Percentiles rank a stretch among this genome's conserved stretches.
Evolutionary conservation across 2,329 filamentous ascomycete genomes (phyloP).

Genomic region (Aspergillus ustus): DNA sequence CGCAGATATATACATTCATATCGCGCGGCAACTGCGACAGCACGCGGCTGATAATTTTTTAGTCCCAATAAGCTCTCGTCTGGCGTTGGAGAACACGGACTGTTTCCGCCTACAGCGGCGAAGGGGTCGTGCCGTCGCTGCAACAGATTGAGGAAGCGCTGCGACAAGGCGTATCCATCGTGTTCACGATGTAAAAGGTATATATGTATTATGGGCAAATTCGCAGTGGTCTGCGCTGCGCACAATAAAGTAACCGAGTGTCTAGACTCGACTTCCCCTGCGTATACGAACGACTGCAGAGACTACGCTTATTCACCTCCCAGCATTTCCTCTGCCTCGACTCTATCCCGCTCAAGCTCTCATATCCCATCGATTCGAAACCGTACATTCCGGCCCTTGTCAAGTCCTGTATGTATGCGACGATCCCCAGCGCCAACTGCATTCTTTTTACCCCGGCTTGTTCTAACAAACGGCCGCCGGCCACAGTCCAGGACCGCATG

Average conservation of each 20-base stretch:
- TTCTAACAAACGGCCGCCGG: too few relatives aligned
- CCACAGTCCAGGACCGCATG: neutral
- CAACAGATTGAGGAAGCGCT: neutral
- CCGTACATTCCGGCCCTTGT: neutral
- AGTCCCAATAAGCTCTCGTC: neutral
- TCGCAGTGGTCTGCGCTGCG: neutral
- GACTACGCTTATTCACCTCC: neutral
- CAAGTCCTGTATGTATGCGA: neutral
- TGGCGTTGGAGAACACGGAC: neutral
- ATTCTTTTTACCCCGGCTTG: too few relatives aligned
- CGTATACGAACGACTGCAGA: neutral
- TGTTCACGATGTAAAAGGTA: neutral
- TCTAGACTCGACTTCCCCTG: neutral
- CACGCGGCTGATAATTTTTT: neutral
- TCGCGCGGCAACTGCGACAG: too few relatives aligned
- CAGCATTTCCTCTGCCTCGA: neutral
- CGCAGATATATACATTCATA: too few relatives aligned
- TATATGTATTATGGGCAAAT: too few relatives aligned
- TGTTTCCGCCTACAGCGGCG: neutral
- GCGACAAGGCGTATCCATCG: neutral
- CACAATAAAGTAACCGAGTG: neutral
- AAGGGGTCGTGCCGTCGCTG: neutral
- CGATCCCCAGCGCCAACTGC: too few relatives aligned
- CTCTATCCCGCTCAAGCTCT: neutral
- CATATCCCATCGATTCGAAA: neutral